Conservation (phyloP, 2,329 filamentous ascomycete genomes). For the Fusarium sp. region DNA sequence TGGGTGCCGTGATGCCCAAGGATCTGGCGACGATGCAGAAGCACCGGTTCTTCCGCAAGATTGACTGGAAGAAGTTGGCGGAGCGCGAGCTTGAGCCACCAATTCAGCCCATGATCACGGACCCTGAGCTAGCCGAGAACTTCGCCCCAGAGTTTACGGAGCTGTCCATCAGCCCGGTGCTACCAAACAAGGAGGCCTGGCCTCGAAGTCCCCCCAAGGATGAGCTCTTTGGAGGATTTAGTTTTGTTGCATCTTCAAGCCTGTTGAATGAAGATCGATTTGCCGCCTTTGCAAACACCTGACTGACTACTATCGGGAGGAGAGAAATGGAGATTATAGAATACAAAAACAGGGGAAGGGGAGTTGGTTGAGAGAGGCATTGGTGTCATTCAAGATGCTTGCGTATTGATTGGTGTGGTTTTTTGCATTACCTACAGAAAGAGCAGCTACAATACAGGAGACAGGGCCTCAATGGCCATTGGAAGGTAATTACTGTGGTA, state of each 20-base stretch:
- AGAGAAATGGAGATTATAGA: background rate
- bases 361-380: background rate
- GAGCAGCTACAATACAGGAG: slow-evolving; percentile 1
- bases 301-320: background rate
- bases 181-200: slow-evolving; percentile 57
- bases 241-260: slow-evolving; percentile 68
- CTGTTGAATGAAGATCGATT: slow-evolving; percentile 62
- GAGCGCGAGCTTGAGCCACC: slow-evolving; percentile 85
- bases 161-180: slow-evolving; percentile 79
- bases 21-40: slow-evolving; percentile 87
- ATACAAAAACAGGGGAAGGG: background rate
- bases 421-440: slow-evolving; percentile 8
- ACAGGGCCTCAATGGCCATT: background rate
- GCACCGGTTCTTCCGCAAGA: slow-evolving; percentile 96
- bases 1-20: slow-evolving; percentile 88
- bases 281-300: slow-evolving; percentile 38
- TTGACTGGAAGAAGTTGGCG: slow-evolving; percentile 91
- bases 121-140: slow-evolving; percentile 96
- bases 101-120: slow-evolving; percentile 92
- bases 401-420: slow-evolving; percentile 1
- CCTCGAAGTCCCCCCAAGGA: slow-evolving; percentile 56
- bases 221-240: slow-evolving; percentile 71
- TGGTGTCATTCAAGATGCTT: slow-evolving; percentile 1
- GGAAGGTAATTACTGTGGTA: background rate
- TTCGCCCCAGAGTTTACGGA: slow-evolving; percentile 94